phyloP scores from a whole-genome alignment of 2,329 filamentous ascomycete genomes.

The Calonectria hongkongensis region DNA sequence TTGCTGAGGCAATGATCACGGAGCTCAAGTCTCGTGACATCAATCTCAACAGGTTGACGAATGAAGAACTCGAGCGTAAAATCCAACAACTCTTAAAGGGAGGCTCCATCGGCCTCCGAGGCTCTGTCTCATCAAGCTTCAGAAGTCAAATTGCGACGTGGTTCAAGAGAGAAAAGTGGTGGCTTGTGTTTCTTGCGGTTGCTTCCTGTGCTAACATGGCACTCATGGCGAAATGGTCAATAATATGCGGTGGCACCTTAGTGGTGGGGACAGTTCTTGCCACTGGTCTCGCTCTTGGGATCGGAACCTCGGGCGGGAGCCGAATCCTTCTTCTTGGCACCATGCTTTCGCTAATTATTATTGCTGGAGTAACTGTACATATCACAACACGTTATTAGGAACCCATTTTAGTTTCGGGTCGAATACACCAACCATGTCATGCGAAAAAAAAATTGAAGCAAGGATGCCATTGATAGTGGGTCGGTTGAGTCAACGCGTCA shows the following conservation, averaged over 20 bases:
- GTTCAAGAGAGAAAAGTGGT: constrained; percentile 12
- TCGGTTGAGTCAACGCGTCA: too few relatives aligned
- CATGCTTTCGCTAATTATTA: background rate
- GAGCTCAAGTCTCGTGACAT: constrained; percentile 2
- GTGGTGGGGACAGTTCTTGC: constrained; percentile 2
- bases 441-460: too few relatives aligned
- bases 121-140: background rate
- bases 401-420: background rate
- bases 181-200: background rate
- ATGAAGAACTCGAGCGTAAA: constrained; percentile 11
- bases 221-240: background rate
- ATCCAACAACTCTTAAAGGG: constrained; percentile 11
- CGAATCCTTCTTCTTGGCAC: background rate
- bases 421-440: too few relatives aligned
- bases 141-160: background rate
- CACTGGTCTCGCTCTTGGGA: background rate
- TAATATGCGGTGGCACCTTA: background rate
- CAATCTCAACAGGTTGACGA: background rate
- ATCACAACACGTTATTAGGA: background rate
- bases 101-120: background rate
- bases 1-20: background rate
- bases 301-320: background rate
- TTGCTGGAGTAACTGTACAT: background rate
- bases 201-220: background rate
- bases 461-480: too few relatives aligned